Evolutionary conservation across 306 rosid species (phyloP).

Genomic region (Calophaca sinica): DNA sequence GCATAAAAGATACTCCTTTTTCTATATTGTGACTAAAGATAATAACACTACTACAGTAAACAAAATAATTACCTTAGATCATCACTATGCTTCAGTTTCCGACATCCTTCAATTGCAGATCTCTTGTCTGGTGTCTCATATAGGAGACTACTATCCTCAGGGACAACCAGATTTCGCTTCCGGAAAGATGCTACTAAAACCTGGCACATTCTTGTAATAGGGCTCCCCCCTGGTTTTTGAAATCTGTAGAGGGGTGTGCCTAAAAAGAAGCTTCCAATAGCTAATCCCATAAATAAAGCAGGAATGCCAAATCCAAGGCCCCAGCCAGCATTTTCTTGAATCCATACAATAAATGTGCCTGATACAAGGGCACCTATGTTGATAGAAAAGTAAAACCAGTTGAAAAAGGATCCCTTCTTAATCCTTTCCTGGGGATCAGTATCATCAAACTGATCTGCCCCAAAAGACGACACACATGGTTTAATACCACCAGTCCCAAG

Average conservation of each 20-base stretch:
- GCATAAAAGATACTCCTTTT: not conserved
- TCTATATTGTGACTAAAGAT: constrained; percentile 16
- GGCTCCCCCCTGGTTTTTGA: constrained; percentile 97
- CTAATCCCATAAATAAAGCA: constrained; percentile 81
- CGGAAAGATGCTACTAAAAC: constrained; percentile 85
- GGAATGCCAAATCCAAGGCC: constrained; percentile 98
- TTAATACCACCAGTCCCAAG: constrained; percentile 97
- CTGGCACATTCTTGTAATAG: constrained; percentile 92
- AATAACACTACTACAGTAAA: constrained; percentile 26
- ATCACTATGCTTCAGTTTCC: constrained; percentile 80
- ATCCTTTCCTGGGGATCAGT: constrained; percentile 83
- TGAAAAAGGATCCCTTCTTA: constrained; percentile 92
- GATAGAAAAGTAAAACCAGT: constrained; percentile 95
- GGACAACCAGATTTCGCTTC: constrained; percentile 68
- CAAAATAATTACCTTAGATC: constrained; percentile 68
- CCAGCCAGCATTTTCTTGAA: constrained; percentile 98
- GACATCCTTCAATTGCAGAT: constrained; percentile 89
- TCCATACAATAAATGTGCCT: constrained; percentile 79
- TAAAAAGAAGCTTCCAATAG: constrained; percentile 78
- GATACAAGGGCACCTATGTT: constrained; percentile 92
- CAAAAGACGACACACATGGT: constrained; percentile 96
- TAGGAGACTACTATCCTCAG: constrained; percentile 71
- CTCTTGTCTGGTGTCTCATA: constrained; percentile 77
- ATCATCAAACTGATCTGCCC: constrained; percentile 98
- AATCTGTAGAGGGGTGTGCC: constrained; percentile 91